Evolutionary conservation across 257 asterid genomes (phyloP), one percentile per base, ranked within the genome.

Genomic region (Fraxinus pennsylvanica): DNA sequence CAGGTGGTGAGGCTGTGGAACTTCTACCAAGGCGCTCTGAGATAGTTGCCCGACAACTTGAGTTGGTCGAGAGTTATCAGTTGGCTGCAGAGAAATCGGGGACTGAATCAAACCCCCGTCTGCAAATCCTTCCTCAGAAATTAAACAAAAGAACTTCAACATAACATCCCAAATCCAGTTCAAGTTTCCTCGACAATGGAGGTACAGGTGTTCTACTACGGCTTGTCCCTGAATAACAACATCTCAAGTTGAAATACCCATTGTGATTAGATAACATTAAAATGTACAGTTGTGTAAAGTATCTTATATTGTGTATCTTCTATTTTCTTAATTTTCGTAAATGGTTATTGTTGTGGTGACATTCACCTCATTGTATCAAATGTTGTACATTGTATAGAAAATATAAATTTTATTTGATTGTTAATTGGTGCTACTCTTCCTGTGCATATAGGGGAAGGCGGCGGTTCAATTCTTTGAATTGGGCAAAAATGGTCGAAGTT

Each of bases 11-110:
- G 85, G 87, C 99, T 0, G 99, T 95, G 3, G 99, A 95, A 78
- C 97, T 95, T 84, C 94, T 95, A 3, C 99, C 99, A 0, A 93
- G 99, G 85, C 83, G 96, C n/a, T 90, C 98, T 2, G 98, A 93
- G 50, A 93, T 93, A 69, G 97, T 91, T 32, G 98, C 97, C 74
- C 90, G 89, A 77, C 99, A 95, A 76, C 90, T 95, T 9, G 92
- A 93, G 91, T 89, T 95, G 47, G 99, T 95, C 33, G 81, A 88
- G 85, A 93, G 99, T 76, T 95, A 95, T 79, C 97, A 93, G 83
- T 78, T 95, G 80, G 89, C 91, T 75, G 97, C 82, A 21, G 94
- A 95, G 82, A 87, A 95, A 69, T 93, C 97, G 2, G 99, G 99
- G 29, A 91, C 99, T 9, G 97, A 93, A 67, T 82, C 86, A 14